Conservation (phyloP, 1,139 yeast species). For the Blastobotrys persicus region DNA sequence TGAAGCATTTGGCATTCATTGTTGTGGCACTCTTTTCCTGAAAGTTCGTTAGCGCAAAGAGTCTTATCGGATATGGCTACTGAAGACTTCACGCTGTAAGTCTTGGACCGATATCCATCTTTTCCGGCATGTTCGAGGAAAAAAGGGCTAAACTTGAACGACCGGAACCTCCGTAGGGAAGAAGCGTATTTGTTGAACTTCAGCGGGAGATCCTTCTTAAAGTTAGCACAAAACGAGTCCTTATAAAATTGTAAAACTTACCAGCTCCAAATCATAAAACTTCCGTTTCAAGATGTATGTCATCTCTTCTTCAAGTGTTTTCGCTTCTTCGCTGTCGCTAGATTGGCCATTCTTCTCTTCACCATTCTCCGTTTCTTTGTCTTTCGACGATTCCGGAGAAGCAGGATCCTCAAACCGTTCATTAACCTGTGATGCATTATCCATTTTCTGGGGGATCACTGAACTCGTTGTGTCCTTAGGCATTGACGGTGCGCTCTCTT, state of each 20-base stretch:
- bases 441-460: too few relatives aligned
- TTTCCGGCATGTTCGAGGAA: conserved; percentile 22
- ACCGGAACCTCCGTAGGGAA: conserved; percentile 30
- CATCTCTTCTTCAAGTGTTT: neutral
- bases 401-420: too few relatives aligned
- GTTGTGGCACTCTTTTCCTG: conserved; percentile 28
- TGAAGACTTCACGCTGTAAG: conserved; percentile 31
- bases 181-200: conserved; percentile 29
- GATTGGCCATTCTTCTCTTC: neutral
- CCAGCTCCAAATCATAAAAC: conserved; percentile 19
- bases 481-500: too few relatives aligned
- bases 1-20: conserved; percentile 32
- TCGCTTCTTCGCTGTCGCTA: neutral
- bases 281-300: conserved; percentile 12
- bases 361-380: too few relatives aligned
- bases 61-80: conserved; percentile 15
- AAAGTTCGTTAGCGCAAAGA: conserved; percentile 32
- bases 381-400: too few relatives aligned
- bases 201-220: conserved; percentile 20
- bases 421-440: too few relatives aligned
- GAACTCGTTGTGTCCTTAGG: too few relatives aligned
- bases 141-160: conserved; percentile 34
- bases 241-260: conserved; percentile 14
- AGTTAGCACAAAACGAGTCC: neutral
- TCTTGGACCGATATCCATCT: conserved; percentile 29